Evolutionary conservation across 441 rosid species (phyloP), one percentile per base, ranked within the genome.

Genomic region (Isatis lusitanica): DNA sequence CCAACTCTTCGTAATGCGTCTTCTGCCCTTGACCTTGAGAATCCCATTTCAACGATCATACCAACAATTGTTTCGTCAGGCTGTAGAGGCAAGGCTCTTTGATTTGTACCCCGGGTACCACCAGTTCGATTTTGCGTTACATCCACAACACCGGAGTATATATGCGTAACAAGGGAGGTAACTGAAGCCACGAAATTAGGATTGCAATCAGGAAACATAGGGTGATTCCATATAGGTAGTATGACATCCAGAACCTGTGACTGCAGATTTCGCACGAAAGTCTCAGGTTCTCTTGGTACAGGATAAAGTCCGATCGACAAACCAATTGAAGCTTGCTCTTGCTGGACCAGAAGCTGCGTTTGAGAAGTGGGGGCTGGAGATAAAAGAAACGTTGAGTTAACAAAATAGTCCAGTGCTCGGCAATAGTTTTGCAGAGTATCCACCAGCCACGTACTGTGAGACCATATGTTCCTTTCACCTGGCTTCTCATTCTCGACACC

Each of bases 21-120:
- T 82, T 93, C 98, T 5, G 97, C 99, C 82, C 99, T 93, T 75
- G 91, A 87, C 90, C 98, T 90, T 72, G 97, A 86, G 83, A 96
- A 90, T 48, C 99, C 99, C 99, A 96, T 96, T 81, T 91, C 97
- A 71, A 91, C 97, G 68, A 96, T 96, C 74, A 90, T 91, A 71
- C 93, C 80, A 75, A 96, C 88, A 46, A 92, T 88, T 78, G 87
- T 82, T 80, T 96, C 99, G 79, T 96, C 97, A 55, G 88, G 99
- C 63, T 89, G 92, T 33, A 97, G 96, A 36, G 99, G 93, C 74
- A 84, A 58, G 63, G 88, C 82, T 53, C 93, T 84, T 63, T 90
- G 97, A 77, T 80, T 93, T 77, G 91, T 63, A 80, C 88, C 89
- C 65, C 93, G 91, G 18, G 87, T 66, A 69, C 80, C 80, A 73